Evolutionary conservation across 805 yeast genomes (phyloP).

Genomic region (Cyberlindnera mrakii): DNA sequence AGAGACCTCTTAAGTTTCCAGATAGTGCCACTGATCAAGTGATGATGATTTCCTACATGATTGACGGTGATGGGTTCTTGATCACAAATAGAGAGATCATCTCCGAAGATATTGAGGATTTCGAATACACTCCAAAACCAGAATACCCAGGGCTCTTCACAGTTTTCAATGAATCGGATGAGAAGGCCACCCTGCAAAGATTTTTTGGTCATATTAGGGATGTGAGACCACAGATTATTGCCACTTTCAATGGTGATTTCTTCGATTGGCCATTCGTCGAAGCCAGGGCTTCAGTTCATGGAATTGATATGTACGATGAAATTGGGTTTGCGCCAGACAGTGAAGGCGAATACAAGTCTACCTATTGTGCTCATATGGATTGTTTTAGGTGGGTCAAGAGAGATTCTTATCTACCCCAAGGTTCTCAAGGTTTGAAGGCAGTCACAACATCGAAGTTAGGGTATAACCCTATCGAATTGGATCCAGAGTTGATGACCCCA

Average conservation of each 20-base stretch:
- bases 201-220: constrained; percentile 92
- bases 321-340: constrained; percentile 88
- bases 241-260: constrained; percentile 97
- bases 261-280: constrained; percentile 99
- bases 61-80: constrained; percentile 92
- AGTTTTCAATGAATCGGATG: constrained; percentile 85
- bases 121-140: constrained; percentile 95
- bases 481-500: constrained; percentile 97
- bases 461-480: constrained; percentile 92
- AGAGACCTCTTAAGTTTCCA: constrained; percentile 93
- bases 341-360: constrained; percentile 89
- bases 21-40: constrained; percentile 85
- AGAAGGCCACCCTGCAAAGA: constrained; percentile 61
- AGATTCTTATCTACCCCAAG: constrained; percentile 96
- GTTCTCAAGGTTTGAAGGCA: constrained; percentile 96
- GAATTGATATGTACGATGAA: constrained; percentile 81
- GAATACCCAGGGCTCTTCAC: constrained; percentile 90
- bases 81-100: constrained; percentile 94
- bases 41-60: constrained; percentile 99
- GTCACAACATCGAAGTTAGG: constrained; percentile 95
- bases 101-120: constrained; percentile 91
- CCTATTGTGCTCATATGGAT: constrained; percentile 95
- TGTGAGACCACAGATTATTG: constrained; percentile 89
- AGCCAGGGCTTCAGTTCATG: constrained; percentile 77
- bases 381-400: constrained; percentile 97